These are phyloP conservation scores for Kodamaea leandrae DNA, from an alignment of 805 yeast genomes.

Conservation along the genomic window DNA sequence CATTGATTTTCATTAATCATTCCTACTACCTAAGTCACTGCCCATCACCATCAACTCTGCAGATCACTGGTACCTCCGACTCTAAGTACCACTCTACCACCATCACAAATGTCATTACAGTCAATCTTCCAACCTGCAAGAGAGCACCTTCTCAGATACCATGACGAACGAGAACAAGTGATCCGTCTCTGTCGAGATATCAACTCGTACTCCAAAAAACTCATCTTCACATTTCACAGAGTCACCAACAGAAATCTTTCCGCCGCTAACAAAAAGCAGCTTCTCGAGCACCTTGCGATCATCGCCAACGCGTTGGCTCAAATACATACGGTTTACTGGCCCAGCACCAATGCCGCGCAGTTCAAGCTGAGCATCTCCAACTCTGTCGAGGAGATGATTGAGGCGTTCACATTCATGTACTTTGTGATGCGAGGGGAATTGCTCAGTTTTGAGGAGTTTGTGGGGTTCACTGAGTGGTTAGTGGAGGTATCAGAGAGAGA, in stretches of 20 bases:
- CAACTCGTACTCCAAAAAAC: slow-evolving; percentile 37
- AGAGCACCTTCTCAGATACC: slow-evolving; percentile 19
- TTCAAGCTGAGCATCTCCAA: slow-evolving; percentile 22
- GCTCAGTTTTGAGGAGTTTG: slow-evolving; percentile 15
- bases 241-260: slow-evolving; percentile 6
- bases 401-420: slow-evolving; percentile 24
- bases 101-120: not conserved
- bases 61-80: no score
- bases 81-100: no score
- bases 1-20: no score
- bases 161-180: slow-evolving; percentile 32
- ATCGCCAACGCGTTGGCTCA: slow-evolving; percentile 7
- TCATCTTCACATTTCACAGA: slow-evolving; percentile 26
- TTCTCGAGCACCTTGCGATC: slow-evolving; percentile 13
- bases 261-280: slow-evolving; percentile 11
- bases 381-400: slow-evolving; percentile 27
- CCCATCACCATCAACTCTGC: not conserved
- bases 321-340: slow-evolving; percentile 9
- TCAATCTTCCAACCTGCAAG: slow-evolving; percentile 22
- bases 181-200: slow-evolving; percentile 37
- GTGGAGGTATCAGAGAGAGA: slow-evolving; percentile 2
- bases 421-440: slow-evolving; percentile 14
- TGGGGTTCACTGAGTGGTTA: slow-evolving; percentile 6
- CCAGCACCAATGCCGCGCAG: slow-evolving; percentile 14
- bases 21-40: not conserved